A percentile compares a stretch with the other conserved stretches of the same genome.
These are phyloP conservation scores for Phaeophleospora eucalypticola DNA, from an alignment of 2,329 filamentous ascomycete genomes.

Conservation along the genomic window DNA sequence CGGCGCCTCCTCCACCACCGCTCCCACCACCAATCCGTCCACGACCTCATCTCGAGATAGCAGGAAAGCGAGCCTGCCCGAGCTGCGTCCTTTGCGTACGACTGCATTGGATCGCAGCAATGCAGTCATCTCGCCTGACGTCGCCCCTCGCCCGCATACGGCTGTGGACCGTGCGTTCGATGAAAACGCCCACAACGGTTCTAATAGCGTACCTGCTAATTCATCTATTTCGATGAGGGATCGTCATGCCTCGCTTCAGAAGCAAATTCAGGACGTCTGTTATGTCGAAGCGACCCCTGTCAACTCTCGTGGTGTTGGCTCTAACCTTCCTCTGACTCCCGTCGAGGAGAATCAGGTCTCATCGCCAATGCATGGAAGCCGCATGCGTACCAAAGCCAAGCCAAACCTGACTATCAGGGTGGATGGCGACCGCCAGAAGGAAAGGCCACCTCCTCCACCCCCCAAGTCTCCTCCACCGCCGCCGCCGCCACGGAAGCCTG, in stretches of 20 bases:
- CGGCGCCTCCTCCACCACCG: too few species aligned
- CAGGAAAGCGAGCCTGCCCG: too few species aligned
- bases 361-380: background rate
- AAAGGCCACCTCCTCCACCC: slow-evolving; percentile 18
- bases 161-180: slow-evolving; percentile 8
- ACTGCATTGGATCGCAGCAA: too few species aligned
- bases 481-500: background rate
- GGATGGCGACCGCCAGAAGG: slow-evolving; percentile 2
- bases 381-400: slow-evolving; percentile 9
- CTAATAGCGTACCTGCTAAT: slow-evolving; percentile 11
- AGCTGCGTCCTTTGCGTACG: too few species aligned
- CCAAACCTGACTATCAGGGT: slow-evolving; percentile 13
- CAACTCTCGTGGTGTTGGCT: too few species aligned
- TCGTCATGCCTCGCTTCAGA: too few species aligned
- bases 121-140: too few species aligned
- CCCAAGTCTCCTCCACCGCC: slow-evolving; percentile 19
- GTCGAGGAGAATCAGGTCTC: background rate
- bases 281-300: too few species aligned
- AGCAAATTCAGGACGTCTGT: too few species aligned
- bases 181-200: slow-evolving; percentile 6
- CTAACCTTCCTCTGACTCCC: background rate
- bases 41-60: too few species aligned
- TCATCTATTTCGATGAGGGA: slow-evolving; percentile 1
- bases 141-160: too few species aligned
- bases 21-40: too few species aligned